Conservation (phyloP, 768 basidiomycete genomes). For the Jaapia argillacea region DNA sequence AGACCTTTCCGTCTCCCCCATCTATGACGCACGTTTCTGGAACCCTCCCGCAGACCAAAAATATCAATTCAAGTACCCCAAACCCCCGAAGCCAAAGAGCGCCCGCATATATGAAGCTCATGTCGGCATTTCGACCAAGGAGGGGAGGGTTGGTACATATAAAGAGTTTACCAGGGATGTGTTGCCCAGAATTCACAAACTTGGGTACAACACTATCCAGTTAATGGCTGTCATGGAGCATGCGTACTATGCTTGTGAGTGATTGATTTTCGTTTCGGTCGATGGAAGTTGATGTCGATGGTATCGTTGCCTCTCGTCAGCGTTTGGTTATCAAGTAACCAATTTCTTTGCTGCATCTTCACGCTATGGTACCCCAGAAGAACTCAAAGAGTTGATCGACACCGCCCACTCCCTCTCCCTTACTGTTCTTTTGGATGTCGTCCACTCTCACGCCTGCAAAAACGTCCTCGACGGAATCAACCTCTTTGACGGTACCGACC, state of each 20-base stretch:
- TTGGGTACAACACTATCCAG: slow-evolving; percentile 97
- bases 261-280: neutral
- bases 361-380: slow-evolving; percentile 93
- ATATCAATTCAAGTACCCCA: slow-evolving; percentile 76
- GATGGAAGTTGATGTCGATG: slow-evolving; percentile 2
- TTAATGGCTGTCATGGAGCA: slow-evolving; percentile 99
- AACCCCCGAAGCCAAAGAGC: slow-evolving; percentile 55
- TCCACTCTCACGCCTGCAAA: slow-evolving; percentile 98
- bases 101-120: slow-evolving; percentile 94
- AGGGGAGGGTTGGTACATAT: slow-evolving; percentile 85
- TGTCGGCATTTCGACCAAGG: slow-evolving; percentile 90
- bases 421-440: slow-evolving; percentile 89
- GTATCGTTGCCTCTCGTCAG: slow-evolving; percentile 27
- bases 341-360: slow-evolving; percentile 96
- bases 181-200: slow-evolving; percentile 77
- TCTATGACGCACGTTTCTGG: slow-evolving; percentile 98
- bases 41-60: slow-evolving; percentile 68
- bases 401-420: slow-evolving; percentile 91
- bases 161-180: slow-evolving; percentile 86
- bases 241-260: slow-evolving; percentile 92
- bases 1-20: slow-evolving; percentile 78
- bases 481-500: slow-evolving; percentile 94
- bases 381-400: slow-evolving; percentile 91
- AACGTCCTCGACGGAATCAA: slow-evolving; percentile 95
- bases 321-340: slow-evolving; percentile 97